phyloP scores from a whole-genome alignment of 202 grass and related monocot genomes.

The Tripidium arundinaceum region DNA sequence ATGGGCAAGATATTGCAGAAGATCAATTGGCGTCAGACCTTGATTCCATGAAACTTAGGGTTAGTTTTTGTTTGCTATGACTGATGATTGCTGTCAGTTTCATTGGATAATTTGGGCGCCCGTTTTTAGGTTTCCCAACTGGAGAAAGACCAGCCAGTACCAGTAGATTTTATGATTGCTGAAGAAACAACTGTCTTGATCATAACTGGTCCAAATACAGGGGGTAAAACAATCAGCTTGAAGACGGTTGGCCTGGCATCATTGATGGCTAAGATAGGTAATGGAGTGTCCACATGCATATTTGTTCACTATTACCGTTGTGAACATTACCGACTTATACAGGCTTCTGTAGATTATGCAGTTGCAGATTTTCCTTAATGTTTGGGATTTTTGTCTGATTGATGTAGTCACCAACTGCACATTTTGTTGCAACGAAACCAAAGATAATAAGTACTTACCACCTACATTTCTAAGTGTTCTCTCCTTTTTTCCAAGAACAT shows the following conservation, averaged over 20 bases:
- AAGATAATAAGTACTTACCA: not conserved
- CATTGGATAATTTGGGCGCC: conserved; percentile 37
- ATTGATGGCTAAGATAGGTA: conserved; percentile 80
- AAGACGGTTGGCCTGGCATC: conserved; percentile 76
- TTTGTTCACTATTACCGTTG: not conserved
- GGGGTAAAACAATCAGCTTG: conserved; percentile 84
- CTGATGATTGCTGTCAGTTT: conserved; percentile 13
- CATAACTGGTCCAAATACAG: conserved; percentile 84
- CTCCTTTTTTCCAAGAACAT: not conserved
- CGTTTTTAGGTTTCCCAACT: conserved; percentile 56
- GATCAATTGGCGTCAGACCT: conserved; percentile 43
- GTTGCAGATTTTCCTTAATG: not conserved
- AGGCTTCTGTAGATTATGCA: not conserved
- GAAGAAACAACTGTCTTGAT: conserved; percentile 68
- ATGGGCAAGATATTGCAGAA: conserved; percentile 49
- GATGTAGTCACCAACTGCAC: not conserved
- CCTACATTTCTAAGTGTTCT: conserved; percentile 2
- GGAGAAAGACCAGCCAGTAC: conserved; percentile 51
- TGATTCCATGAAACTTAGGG: conserved; percentile 56
- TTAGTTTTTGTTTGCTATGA: conserved; percentile 30
- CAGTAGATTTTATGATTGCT: conserved; percentile 73
- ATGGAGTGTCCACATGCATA: not conserved
- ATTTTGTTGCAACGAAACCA: conserved; percentile 14
- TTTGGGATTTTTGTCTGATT: not conserved
- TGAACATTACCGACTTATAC: conserved; percentile 2